Evolutionary conservation across 2,329 filamentous ascomycete genomes (phyloP), one percentile per base, ranked within the genome.

Genomic region (Pseudonectria foliicola): DNA sequence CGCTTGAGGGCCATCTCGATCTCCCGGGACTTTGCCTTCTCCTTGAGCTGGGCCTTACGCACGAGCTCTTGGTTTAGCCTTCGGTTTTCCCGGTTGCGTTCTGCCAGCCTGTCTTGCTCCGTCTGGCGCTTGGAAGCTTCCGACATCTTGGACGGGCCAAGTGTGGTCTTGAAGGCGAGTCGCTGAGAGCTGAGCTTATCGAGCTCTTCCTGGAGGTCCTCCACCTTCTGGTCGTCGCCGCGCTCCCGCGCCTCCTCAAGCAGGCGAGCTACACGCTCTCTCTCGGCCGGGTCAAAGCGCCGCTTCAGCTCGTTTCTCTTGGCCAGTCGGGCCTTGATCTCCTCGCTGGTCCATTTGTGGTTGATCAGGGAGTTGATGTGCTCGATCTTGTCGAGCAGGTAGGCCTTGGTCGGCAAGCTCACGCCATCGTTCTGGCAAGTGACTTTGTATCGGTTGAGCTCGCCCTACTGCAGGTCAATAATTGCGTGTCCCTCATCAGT

Each of bases 1-100:
- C 78, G 72, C 41, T 76, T 76, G 29, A 79, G 61, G 27, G 75
- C 77, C 38, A 70, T 71, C 45, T 78, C 77, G 29, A 70, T 71
- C 57, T 74, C 74, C 44, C 75, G 76, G 49, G 68, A 68, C 45
- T 71, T 72, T 32, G 75, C 74, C 49, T 80, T 75, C 63, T 98
- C 92, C 48, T 82, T 82, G 37, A 95, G 70, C 56, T 95, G 85
- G 1, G 89, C 90, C 59, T 85, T 85, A 40, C 90, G 85, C n/a
- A 96, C 84, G 31, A 85, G 81, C 56, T 95, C 85, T n/a, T 77
- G 75, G 54, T 95, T 95, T 48, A 81, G 74, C 39, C 81, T 79
- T 42, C 90, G 81, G 61, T 95, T 95, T 54, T 84, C 78, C 18
- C 77, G 71, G 61, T 98, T 98, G 46, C 95, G 71, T 52, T 83